Evolutionary conservation across 2,329 filamentous ascomycete species (phyloP).

Genomic region (Lecanicillium sp.): DNA sequence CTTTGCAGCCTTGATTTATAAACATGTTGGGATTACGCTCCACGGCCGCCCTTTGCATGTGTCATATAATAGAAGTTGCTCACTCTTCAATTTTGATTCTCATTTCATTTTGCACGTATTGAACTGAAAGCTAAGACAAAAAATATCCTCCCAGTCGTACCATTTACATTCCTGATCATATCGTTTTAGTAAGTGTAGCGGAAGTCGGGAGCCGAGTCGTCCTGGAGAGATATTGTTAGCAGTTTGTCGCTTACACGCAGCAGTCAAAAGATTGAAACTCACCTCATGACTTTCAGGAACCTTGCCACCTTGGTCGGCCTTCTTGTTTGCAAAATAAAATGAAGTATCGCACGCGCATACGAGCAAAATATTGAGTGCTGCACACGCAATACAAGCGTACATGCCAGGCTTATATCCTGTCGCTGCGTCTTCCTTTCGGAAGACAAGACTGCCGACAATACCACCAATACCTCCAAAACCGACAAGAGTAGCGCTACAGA

Average conservation of each 20-base stretch:
- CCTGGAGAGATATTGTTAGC: background rate
- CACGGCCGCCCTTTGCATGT: too few relatives aligned
- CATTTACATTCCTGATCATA: too few relatives aligned
- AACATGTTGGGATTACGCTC: too few relatives aligned
- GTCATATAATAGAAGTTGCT: too few relatives aligned
- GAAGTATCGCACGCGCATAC: slow-evolving; percentile 31
- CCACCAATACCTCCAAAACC: slow-evolving; percentile 72
- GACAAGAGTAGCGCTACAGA: slow-evolving; percentile 68
- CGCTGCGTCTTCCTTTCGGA: slow-evolving; percentile 46
- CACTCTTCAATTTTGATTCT: too few relatives aligned
- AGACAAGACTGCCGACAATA: slow-evolving; percentile 67
- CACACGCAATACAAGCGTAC: slow-evolving; percentile 45
- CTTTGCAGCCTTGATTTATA: too few relatives aligned
- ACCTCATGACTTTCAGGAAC: slow-evolving; percentile 41
- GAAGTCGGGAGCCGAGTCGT: slow-evolving; percentile 6
- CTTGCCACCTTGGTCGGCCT: slow-evolving; percentile 45
- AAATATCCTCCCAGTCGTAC: too few relatives aligned
- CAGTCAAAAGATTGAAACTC: too few relatives aligned
- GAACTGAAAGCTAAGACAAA: too few relatives aligned
- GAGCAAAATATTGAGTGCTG: slow-evolving; percentile 35
- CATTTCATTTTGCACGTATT: too few relatives aligned
- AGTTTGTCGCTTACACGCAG: background rate
- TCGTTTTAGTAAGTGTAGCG: slow-evolving; percentile 9
- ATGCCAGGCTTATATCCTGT: slow-evolving; percentile 47
- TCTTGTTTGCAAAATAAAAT: slow-evolving; percentile 35